phyloP scores from a whole-genome alignment of 345 rosid species.

The Erysimum cheiranthoides region DNA sequence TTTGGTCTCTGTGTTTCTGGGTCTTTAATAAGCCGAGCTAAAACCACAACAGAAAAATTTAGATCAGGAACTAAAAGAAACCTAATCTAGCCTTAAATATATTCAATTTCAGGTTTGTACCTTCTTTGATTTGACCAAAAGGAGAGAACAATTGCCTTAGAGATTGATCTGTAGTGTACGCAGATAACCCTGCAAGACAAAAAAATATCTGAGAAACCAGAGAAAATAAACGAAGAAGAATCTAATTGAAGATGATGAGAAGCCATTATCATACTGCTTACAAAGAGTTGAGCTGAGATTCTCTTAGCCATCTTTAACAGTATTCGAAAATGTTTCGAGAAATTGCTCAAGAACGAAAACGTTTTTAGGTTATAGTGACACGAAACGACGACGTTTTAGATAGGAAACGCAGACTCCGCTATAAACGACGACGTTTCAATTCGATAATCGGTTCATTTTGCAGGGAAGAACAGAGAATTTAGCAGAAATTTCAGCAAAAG shows the following conservation, averaged over 20 bases:
- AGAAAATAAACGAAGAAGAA: not conserved
- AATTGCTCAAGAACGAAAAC: not conserved
- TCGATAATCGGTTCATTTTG: not conserved
- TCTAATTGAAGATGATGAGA: slow-evolving; percentile 45
- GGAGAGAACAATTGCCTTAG: slow-evolving; percentile 58
- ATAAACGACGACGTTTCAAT: not conserved
- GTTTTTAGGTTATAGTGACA: not conserved
- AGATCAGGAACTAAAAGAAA: slow-evolving; percentile 38
- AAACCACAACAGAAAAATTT: not conserved
- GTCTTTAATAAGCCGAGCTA: slow-evolving; percentile 61
- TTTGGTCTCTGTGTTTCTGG: slow-evolving; percentile 63
- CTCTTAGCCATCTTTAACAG: slow-evolving; percentile 49
- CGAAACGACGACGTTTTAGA: slow-evolving; percentile 1
- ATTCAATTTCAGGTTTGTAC: slow-evolving; percentile 42
- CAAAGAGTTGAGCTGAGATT: slow-evolving; percentile 54
- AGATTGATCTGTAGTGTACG: slow-evolving; percentile 56
- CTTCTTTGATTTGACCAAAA: slow-evolving; percentile 63
- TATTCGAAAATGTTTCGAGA: not conserved
- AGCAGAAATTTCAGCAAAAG: not conserved
- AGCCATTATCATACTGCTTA: slow-evolving; percentile 52
- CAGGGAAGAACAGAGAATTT: not conserved
- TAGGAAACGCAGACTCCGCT: no score
- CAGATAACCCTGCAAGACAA: slow-evolving; percentile 54
- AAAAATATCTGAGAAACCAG: slow-evolving; percentile 50
- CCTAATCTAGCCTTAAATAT: slow-evolving; percentile 24